Evolutionary conservation across 1,139 yeast genomes (phyloP).

Genomic region (Sugiyamaella sp.): DNA sequence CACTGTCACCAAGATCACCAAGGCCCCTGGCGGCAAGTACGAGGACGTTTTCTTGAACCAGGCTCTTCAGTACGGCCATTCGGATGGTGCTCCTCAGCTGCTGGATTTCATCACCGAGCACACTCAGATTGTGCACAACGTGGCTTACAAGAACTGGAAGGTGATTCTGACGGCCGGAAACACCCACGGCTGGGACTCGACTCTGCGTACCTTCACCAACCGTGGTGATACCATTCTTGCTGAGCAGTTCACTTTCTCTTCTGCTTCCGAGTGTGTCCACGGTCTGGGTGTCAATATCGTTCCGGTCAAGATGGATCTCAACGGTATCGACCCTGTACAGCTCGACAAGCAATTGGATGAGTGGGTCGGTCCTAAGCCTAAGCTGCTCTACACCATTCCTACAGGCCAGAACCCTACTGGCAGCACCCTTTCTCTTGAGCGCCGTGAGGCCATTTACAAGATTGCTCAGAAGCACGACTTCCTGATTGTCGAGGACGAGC

Average conservation of each 20-base stretch:
- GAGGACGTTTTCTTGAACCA: conserved; percentile 74
- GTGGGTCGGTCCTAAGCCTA: conserved; percentile 78
- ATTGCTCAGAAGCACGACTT: conserved; percentile 79
- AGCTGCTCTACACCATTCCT: conserved; percentile 79
- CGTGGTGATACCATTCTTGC: conserved; percentile 80
- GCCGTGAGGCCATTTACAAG: conserved; percentile 72
- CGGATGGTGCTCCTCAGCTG: conserved; percentile 78
- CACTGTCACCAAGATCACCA: conserved; percentile 48
- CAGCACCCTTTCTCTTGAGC: conserved; percentile 66
- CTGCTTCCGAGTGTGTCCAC: conserved; percentile 80
- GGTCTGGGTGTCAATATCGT: conserved; percentile 70
- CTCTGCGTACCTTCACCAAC: conserved; percentile 75
- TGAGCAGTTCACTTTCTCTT: conserved; percentile 81
- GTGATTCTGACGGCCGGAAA: conserved; percentile 69
- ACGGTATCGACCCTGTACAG: conserved; percentile 77
- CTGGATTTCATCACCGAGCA: conserved; percentile 73
- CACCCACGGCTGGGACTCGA: conserved; percentile 87
- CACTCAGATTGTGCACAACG: conserved; percentile 63
- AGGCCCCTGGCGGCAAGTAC: conserved; percentile 43
- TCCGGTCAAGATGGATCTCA: conserved; percentile 77
- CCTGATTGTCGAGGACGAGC: conserved; percentile 86
- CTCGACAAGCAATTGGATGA: conserved; percentile 62
- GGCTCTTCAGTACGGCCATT: conserved; percentile 88
- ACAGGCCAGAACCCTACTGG: conserved; percentile 98
- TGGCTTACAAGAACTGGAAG: conserved; percentile 72